These are phyloP conservation scores for Mycena olivaceomarginata DNA, from an alignment of 768 basidiomycete genomes.

Conservation along the genomic window DNA sequence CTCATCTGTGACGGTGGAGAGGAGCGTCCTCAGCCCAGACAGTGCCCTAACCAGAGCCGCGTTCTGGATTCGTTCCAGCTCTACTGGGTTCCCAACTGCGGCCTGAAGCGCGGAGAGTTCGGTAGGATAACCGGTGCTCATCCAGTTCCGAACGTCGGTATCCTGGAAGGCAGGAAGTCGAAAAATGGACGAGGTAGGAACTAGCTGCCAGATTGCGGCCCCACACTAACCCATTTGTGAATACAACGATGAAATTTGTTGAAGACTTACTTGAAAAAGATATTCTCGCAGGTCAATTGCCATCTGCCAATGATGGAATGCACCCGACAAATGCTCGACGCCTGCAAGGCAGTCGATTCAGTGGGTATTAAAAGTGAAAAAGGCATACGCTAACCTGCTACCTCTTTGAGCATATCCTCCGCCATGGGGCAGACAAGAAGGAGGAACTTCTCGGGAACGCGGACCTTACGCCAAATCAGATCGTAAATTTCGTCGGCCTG, in stretches of 20 bases:
- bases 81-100: slow-evolving; percentile 1
- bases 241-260: neutral
- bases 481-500: slow-evolving; percentile 48
- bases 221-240: neutral
- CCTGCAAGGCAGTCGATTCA: slow-evolving; percentile 1
- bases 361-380: too few species aligned
- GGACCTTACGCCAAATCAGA: slow-evolving; percentile 49
- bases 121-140: slow-evolving; percentile 24
- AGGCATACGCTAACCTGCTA: slow-evolving; percentile 46
- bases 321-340: slow-evolving; percentile 44
- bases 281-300: slow-evolving; percentile 36
- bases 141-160: slow-evolving; percentile 39
- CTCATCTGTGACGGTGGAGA: neutral
- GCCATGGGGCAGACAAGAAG: slow-evolving; percentile 52
- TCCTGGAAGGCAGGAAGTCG: slow-evolving; percentile 35
- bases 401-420: slow-evolving; percentile 41
- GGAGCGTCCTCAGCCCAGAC: neutral
- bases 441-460: slow-evolving; percentile 51
- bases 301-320: slow-evolving; percentile 52
- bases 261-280: slow-evolving; percentile 8
- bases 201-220: slow-evolving; percentile 26
- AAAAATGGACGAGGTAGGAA: slow-evolving; percentile 37
- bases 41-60: neutral
- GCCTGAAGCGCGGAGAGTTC: slow-evolving; percentile 24
- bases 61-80: slow-evolving; percentile 14